These are phyloP conservation scores for Aspergillus spinulosporus DNA, from an alignment of 2,329 filamentous ascomycete genomes.

Conservation along the genomic window DNA sequence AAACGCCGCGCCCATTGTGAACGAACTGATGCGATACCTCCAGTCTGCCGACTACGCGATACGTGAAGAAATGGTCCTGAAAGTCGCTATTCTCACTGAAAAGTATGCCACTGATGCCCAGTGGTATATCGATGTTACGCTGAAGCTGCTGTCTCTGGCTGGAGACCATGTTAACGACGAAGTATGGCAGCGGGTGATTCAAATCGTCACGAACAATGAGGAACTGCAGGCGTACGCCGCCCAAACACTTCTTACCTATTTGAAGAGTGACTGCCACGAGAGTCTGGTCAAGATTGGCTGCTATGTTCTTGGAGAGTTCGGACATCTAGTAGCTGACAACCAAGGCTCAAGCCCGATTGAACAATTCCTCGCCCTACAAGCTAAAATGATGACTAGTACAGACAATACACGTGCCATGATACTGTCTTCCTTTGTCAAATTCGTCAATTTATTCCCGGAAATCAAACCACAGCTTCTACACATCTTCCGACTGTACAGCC, in stretches of 20 bases:
- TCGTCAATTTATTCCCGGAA: slow-evolving; percentile 95
- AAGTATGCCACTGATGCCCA: slow-evolving; percentile 98
- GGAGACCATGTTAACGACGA: slow-evolving; percentile 98
- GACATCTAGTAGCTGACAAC: slow-evolving; percentile 91
- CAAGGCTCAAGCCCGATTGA: slow-evolving; percentile 93
- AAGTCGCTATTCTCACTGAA: slow-evolving; percentile 96
- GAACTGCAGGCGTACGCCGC: slow-evolving; percentile 96
- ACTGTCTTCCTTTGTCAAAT: slow-evolving; percentile 93
- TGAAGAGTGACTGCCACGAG: slow-evolving; percentile 93
- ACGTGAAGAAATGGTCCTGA: slow-evolving; percentile 97
- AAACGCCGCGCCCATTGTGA: slow-evolving; percentile 92
- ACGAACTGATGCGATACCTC: slow-evolving; percentile 88
- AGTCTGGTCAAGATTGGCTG: slow-evolving; percentile 97
- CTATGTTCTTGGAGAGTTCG: slow-evolving; percentile 94
- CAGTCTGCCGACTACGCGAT: slow-evolving; percentile 98
- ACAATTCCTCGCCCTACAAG: slow-evolving; percentile 88
- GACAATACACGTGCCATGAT: slow-evolving; percentile 91
- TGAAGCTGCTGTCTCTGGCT: slow-evolving; percentile 91
- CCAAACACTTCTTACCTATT: slow-evolving; percentile 86
- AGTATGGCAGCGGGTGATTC: slow-evolving; percentile 97
- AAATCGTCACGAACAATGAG: slow-evolving; percentile 99
- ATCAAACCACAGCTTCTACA: slow-evolving; percentile 93
- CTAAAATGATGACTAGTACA: slow-evolving; percentile 85
- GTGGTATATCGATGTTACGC: slow-evolving; percentile 98
- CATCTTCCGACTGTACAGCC: slow-evolving; percentile 88